Percentiles rank a stretch among this genome's conserved stretches.
Evolutionary conservation across 768 basidiomycete species (phyloP).

Genomic region (Trichaptum fuscoviolaceum): DNA sequence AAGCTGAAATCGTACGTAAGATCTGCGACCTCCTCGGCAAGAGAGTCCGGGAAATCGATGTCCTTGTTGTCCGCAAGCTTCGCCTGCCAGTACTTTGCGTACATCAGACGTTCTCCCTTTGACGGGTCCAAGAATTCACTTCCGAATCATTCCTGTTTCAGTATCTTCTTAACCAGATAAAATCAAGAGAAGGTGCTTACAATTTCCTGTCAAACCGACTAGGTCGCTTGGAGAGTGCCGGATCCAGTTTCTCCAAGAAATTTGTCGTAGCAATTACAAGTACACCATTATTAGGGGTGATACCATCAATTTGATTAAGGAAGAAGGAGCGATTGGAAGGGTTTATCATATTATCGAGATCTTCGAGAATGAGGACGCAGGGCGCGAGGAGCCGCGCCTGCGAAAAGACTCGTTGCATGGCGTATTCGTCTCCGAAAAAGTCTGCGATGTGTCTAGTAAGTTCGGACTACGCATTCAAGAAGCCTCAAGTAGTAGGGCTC

Average conservation of each 20-base stretch:
- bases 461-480: conserved; percentile 19
- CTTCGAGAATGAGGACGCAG: conserved; percentile 60
- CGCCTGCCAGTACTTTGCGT: conserved; percentile 75
- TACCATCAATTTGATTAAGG: conserved; percentile 80
- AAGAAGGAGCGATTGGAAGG: conserved; percentile 79
- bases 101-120: conserved; percentile 55
- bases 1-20: conserved; percentile 71
- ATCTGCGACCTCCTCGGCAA: conserved; percentile 55
- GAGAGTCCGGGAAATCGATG: conserved; percentile 60
- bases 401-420: conserved; percentile 63
- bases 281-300: conserved; percentile 74
- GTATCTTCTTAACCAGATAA: conserved; percentile 4
- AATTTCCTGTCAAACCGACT: conserved; percentile 86
- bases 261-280: conserved; percentile 80
- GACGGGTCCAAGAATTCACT: conserved; percentile 73
- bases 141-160: conserved; percentile 25
- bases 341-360: conserved; percentile 76
- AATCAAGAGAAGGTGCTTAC: conserved; percentile 35
- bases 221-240: conserved; percentile 69
- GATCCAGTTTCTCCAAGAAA: conserved; percentile 76
- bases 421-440: conserved; percentile 54
- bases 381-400: conserved; percentile 67
- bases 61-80: conserved; percentile 61
- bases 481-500: conserved; percentile 19
- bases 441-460: conserved; percentile 26